Evolutionary conservation across 176 grass and related monocot genomes (phyloP).

Genomic region (Ananas comosus): DNA sequence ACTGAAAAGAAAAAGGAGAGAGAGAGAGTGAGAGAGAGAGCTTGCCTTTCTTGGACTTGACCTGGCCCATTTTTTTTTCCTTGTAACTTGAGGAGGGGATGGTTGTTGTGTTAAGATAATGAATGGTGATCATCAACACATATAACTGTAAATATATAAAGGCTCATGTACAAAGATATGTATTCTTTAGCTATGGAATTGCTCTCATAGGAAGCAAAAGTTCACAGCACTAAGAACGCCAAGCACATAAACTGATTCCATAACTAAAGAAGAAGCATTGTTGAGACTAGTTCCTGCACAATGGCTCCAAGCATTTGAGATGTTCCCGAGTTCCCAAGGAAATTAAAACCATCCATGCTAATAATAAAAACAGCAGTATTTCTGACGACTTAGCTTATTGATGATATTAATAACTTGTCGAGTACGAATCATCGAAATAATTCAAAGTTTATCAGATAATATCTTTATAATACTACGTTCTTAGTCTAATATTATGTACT

Average conservation of each 20-base stretch:
- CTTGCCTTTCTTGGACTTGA: neutral
- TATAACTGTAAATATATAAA: neutral
- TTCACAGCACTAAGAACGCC: neutral
- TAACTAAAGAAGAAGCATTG: too few species aligned
- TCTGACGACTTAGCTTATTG: too few species aligned
- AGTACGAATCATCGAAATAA: too few species aligned
- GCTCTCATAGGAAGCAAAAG: constrained; percentile 4
- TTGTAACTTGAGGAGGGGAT: neutral
- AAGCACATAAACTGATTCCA: neutral
- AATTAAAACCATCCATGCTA: too few species aligned
- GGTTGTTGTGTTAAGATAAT: neutral
- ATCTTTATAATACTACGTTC: too few species aligned
- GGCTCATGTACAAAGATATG: neutral
- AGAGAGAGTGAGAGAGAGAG: neutral
- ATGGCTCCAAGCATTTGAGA: too few species aligned
- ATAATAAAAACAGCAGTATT: too few species aligned
- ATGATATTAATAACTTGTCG: too few species aligned
- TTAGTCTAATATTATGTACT: too few species aligned
- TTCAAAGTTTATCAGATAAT: too few species aligned
- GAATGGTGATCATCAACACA: neutral
- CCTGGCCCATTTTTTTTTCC: neutral
- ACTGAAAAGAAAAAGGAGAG: neutral
- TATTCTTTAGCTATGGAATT: neutral
- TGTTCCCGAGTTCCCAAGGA: too few species aligned
- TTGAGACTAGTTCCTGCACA: too few species aligned